Evolutionary conservation across 441 rosid genomes (phyloP).

Genomic region (Mallotus repandus): DNA sequence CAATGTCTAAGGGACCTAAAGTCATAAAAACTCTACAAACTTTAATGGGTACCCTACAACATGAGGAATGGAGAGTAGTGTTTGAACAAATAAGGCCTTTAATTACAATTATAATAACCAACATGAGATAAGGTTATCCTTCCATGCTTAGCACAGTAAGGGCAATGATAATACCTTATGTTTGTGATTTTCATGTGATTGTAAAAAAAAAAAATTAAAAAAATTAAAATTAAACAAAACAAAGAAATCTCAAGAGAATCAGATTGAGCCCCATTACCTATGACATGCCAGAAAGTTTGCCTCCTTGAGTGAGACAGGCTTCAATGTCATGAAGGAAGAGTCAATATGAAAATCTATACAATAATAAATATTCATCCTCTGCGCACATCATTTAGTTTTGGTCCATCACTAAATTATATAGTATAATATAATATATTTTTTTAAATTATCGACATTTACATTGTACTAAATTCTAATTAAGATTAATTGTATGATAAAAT

Average conservation of each 20-base stretch:
- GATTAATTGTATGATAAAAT: too few relatives aligned
- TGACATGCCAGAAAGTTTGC: constrained; percentile 35
- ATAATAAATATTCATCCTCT: background rate
- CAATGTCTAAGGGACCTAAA: background rate
- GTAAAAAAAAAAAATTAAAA: background rate
- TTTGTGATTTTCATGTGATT: background rate
- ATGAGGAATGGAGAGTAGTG: background rate
- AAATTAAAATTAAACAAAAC: background rate
- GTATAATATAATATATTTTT: background rate
- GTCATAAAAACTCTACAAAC: background rate
- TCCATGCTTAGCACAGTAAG: background rate
- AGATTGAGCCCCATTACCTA: constrained; percentile 22
- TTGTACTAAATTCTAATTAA: too few relatives aligned
- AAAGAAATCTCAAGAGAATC: constrained; percentile 16
- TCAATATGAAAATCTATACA: constrained; percentile 10
- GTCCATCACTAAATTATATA: background rate
- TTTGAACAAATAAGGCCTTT: background rate
- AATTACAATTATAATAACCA: background rate
- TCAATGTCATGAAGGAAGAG: constrained; percentile 25
- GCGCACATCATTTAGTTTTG: constrained; percentile 11
- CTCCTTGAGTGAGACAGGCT: constrained; percentile 44
- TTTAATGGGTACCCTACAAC: background rate
- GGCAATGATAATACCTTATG: background rate
- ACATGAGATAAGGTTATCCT: too few relatives aligned
- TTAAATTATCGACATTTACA: too few relatives aligned